Conservation (phyloP, 176 grass and related monocot species). For the Bromus sterilis region DNA sequence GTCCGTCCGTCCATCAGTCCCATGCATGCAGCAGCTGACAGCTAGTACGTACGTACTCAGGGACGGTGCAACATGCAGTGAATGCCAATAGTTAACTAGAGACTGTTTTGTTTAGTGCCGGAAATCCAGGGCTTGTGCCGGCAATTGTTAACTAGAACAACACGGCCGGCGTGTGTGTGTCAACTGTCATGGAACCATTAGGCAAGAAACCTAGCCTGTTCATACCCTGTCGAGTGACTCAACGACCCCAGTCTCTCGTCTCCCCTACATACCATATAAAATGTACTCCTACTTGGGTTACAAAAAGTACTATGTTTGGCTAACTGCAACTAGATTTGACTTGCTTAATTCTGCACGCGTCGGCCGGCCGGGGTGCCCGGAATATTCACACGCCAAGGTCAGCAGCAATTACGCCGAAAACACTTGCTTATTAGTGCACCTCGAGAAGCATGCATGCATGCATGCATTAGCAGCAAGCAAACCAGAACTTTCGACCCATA, state of each 20-base stretch:
- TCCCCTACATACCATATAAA: not conserved
- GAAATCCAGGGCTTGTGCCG: not conserved
- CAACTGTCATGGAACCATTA: not conserved
- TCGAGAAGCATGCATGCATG: not conserved
- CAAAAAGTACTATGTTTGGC: not conserved
- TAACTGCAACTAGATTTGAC: not conserved
- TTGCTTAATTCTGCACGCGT: slow-evolving; percentile 7
- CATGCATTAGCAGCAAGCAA: not conserved
- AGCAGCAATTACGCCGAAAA: slow-evolving; percentile 4
- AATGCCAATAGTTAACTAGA: not conserved
- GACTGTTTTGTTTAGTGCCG: not conserved
- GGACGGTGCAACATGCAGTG: not conserved
- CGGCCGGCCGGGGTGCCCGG: not conserved
- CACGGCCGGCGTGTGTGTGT: no score
- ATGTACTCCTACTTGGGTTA: not conserved
- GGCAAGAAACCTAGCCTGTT: not conserved
- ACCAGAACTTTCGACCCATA: slow-evolving; percentile 12
- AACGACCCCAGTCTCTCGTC: not conserved
- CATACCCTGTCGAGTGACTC: slow-evolving; percentile 13
- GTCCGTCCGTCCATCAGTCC: not conserved
- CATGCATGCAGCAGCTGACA: not conserved
- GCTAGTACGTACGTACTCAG: not conserved
- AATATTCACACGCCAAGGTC: slow-evolving; percentile 7
- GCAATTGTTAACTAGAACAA: not conserved
- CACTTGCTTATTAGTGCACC: not conserved